These are phyloP conservation scores for Mikania micrantha DNA, from an alignment of 129 eudicot species.

Conservation along the genomic window DNA sequence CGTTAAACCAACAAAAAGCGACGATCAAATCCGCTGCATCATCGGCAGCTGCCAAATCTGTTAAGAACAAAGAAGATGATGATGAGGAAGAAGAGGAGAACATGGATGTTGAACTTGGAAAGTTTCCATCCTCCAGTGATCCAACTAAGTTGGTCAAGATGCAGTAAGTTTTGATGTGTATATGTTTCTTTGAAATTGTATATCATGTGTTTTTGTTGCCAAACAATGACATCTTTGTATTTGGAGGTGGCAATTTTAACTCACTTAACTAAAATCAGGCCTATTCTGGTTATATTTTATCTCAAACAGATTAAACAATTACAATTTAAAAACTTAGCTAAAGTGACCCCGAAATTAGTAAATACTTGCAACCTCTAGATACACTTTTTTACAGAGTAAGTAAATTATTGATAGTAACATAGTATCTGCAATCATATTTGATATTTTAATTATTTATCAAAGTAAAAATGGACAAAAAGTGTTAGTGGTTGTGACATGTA, in stretches of 20 bases:
- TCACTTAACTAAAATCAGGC: neutral
- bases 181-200: neutral
- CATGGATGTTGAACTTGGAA: too few species aligned
- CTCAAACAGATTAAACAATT: neutral
- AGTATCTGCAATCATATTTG: neutral
- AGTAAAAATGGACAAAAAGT: neutral
- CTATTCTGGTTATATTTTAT: neutral
- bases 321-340: neutral
- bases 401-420: neutral
- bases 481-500: neutral
- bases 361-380: neutral
- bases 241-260: neutral
- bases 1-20: too few species aligned
- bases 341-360: neutral
- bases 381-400: neutral
- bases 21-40: constrained; percentile 25
- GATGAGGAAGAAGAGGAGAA: constrained; percentile 92
- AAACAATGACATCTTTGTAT: neutral
- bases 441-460: neutral
- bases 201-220: neutral
- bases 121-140: constrained; percentile 57
- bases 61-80: constrained; percentile 71
- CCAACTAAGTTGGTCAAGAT: constrained; percentile 85
- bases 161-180: constrained; percentile 56
- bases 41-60: constrained; percentile 34